phyloP scores from a whole-genome alignment of 2,329 filamentous ascomycete species.

The Triangularia setosa region DNA sequence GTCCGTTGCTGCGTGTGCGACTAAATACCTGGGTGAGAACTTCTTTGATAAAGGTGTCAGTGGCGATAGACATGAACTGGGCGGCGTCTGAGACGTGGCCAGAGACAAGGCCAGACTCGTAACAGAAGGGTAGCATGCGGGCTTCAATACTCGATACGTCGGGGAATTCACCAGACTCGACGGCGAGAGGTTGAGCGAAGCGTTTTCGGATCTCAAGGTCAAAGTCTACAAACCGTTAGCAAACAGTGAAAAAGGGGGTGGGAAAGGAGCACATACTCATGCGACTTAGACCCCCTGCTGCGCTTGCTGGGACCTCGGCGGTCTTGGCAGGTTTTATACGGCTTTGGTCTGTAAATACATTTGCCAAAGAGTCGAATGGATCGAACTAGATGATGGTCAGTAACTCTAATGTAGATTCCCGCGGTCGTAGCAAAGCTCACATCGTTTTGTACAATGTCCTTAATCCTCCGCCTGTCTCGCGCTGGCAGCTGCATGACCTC shows the following conservation, averaged over 20 bases:
- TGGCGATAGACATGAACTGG: slow-evolving; percentile 61
- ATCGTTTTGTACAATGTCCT: slow-evolving; percentile 60
- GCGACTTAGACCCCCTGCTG: slow-evolving; percentile 70
- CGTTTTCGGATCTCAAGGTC: slow-evolving; percentile 65
- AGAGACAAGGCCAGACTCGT: slow-evolving; percentile 58
- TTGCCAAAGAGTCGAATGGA: slow-evolving; percentile 50
- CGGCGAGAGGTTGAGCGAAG: slow-evolving; percentile 59
- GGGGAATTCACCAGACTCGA: slow-evolving; percentile 67
- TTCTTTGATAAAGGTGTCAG: slow-evolving; percentile 65
- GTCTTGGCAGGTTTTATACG: slow-evolving; percentile 42
- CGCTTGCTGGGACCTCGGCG: slow-evolving; percentile 63
- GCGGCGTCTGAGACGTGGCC: slow-evolving; percentile 59
- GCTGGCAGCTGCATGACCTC: slow-evolving; percentile 69
- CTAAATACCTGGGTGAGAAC: slow-evolving; percentile 60
- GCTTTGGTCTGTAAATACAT: slow-evolving; percentile 49
- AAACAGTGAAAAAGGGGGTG: not conserved
- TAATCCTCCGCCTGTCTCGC: slow-evolving; percentile 62
- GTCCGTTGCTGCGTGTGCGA: slow-evolving; percentile 61
- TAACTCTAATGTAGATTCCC: not conserved
- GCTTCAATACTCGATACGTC: slow-evolving; percentile 60
- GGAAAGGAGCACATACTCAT: slow-evolving; percentile 61
- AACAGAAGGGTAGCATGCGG: slow-evolving; percentile 65
- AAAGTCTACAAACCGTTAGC: slow-evolving; percentile 44
- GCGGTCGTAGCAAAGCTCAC: slow-evolving; percentile 38
- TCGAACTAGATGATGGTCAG: slow-evolving; percentile 44